Percentiles rank a stretch among this genome's conserved stretches.
phyloP scores from a whole-genome alignment of 768 basidiomycete genomes.

The Psilocybe subaeruginosa region DNA sequence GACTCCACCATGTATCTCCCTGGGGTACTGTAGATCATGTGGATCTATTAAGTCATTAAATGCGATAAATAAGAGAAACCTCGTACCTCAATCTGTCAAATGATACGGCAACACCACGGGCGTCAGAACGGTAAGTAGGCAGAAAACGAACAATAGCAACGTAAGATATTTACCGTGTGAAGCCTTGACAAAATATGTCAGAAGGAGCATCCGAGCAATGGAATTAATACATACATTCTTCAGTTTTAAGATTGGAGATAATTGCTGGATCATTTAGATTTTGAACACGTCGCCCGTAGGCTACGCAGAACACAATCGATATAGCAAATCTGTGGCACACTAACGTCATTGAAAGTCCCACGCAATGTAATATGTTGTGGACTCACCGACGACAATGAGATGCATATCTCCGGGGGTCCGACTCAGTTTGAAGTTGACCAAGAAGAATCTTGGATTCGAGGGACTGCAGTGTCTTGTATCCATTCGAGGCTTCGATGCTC shows the following conservation, averaged over 20 bases:
- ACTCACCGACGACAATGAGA: slow-evolving; percentile 23
- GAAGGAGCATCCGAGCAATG: background rate
- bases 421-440: slow-evolving; percentile 23
- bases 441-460: slow-evolving; percentile 27
- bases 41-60: background rate
- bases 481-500: slow-evolving; percentile 26
- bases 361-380: no score
- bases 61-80: background rate
- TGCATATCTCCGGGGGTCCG: slow-evolving; percentile 12
- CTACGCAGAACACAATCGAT: slow-evolving; percentile 25
- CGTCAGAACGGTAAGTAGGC: background rate
- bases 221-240: slow-evolving; percentile 20
- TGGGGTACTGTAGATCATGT: slow-evolving; percentile 6
- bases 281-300: slow-evolving; percentile 26
- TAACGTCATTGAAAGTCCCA: no score
- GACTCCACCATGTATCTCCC: slow-evolving; percentile 25
- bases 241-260: slow-evolving; percentile 21
- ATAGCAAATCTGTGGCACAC: slow-evolving; percentile 18
- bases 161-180: background rate
- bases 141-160: background rate
- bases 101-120: background rate
- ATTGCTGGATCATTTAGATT: slow-evolving; percentile 24
- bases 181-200: background rate
- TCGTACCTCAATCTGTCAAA: background rate
- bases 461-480: slow-evolving; percentile 26